Evolutionary conservation across 495 filamentous ascomycete species (phyloP), one percentile per base, ranked within the genome.

Genomic region (Lasiosphaeria ovina): DNA sequence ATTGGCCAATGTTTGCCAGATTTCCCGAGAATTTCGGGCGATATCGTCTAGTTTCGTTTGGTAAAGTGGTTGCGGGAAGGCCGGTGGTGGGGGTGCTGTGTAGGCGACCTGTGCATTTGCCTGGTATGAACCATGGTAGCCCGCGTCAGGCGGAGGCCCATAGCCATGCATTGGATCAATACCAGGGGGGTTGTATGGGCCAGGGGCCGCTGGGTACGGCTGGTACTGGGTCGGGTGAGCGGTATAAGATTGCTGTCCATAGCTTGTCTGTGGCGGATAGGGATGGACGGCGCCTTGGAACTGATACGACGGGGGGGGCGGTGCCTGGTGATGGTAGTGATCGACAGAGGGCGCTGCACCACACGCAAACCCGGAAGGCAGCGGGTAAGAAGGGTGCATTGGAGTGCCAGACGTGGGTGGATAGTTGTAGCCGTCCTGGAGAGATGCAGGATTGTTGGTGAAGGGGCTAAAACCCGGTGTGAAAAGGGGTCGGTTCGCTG

Each of bases 1-100:
- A 4, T 78, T 77, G 35, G 77, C 79, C 34, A 85, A 80, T 10
- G 74, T 68, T 52, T 81, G 78, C 86, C 89, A 92, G 32, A 88
- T 65, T 35, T 86, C 83, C 33, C 81, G 80, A 31, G 86, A 81
- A 57, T 76, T 81, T 31, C 75, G 72, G 6, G 85, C 82, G 51
- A 90, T 66, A 35, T 81, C 77, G 55, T 86, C 82, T n/a, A 87
- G 76, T 67, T 84, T 79, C 47, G 72, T 65, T 56, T 81, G 77
- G 61, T 85, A 79, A 34, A 64, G 66, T 35, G 76, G 68, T 14
- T 24, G 24, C 24, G 64, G 60, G 48, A 74, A 63, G 11, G 70
- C 47, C 8, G 56, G 58, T n/a, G 63, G 56, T 12, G 57, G 49
- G 3, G 61, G 60, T 9, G 55, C 34, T 51, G 58, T 60, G 33